Evolutionary conservation across 345 rosid genomes (phyloP).

Genomic region (Capsella bursapastoris): DNA sequence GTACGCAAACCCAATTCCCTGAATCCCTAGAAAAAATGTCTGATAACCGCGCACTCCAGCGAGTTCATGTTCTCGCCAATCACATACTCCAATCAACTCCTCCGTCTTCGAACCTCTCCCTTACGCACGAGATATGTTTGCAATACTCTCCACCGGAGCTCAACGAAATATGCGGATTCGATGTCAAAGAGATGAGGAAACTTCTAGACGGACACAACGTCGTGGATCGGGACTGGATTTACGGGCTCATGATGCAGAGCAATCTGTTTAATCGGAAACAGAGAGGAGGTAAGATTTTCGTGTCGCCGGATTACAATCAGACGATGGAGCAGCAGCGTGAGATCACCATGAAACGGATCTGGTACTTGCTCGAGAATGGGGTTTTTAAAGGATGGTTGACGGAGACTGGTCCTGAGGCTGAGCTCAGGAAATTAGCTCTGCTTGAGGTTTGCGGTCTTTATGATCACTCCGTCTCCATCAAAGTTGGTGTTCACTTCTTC

Average conservation of each 20-base stretch:
- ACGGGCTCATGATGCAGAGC: conserved; percentile 68
- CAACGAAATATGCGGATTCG: conserved; percentile 56
- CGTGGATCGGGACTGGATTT: conserved; percentile 80
- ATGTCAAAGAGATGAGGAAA: conserved; percentile 65
- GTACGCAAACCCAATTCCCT: neutral
- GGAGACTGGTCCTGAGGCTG: conserved; percentile 56
- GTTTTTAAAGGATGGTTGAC: conserved; percentile 83
- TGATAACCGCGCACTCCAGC: conserved; percentile 53
- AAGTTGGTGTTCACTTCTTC: conserved; percentile 85
- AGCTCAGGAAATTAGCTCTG: conserved; percentile 64
- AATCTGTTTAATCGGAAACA: conserved; percentile 69
- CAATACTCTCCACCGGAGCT: conserved; percentile 74
- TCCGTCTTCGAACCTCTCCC: conserved; percentile 17
- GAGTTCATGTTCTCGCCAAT: conserved; percentile 59
- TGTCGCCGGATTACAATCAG: conserved; percentile 80
- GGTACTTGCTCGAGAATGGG: conserved; percentile 61
- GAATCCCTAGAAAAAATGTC: conserved; percentile 16
- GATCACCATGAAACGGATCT: conserved; percentile 74
- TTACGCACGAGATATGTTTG: conserved; percentile 57
- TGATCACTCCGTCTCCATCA: conserved; percentile 76
- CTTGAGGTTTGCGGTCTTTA: conserved; percentile 59
- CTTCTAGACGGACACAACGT: conserved; percentile 72
- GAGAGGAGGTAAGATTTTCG: conserved; percentile 73
- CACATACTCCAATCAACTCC: conserved; percentile 56
- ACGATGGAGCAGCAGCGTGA: conserved; percentile 94